A percentile compares a stretch with the other conserved stretches of the same genome.
Conservation (phyloP, 2,329 filamentous ascomycete species). For the Fusarium goolgardi region DNA sequence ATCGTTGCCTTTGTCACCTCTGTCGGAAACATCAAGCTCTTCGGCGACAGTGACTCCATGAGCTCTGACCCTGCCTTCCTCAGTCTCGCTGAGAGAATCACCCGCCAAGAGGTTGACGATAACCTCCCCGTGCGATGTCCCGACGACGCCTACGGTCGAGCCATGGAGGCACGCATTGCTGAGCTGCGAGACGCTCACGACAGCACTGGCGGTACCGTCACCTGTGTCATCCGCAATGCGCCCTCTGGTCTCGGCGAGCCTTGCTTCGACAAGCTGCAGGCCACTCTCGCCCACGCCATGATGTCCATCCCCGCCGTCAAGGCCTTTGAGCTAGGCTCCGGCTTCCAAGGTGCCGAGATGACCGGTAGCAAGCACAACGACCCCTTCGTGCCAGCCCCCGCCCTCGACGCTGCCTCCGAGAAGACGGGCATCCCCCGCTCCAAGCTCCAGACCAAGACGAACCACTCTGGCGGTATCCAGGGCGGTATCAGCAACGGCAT, state of each 20-base stretch:
- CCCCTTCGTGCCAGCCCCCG: slow-evolving; percentile 58
- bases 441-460: slow-evolving; percentile 80
- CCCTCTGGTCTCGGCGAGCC: slow-evolving; percentile 92
- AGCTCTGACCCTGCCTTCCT: slow-evolving; percentile 84
- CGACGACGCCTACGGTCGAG: slow-evolving; percentile 68
- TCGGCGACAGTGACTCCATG: slow-evolving; percentile 57
- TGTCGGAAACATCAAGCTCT: slow-evolving; percentile 70
- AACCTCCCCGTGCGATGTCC: slow-evolving; percentile 92
- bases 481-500: slow-evolving; percentile 95
- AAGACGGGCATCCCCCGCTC: slow-evolving; percentile 63
- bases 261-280: slow-evolving; percentile 95
- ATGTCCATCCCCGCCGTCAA: slow-evolving; percentile 94
- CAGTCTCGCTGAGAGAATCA: slow-evolving; percentile 70
- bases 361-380: slow-evolving; percentile 94
- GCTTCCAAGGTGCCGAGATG: slow-evolving; percentile 87
- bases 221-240: slow-evolving; percentile 88
- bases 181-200: slow-evolving; percentile 82
- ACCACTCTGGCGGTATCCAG: slow-evolving; percentile 95
- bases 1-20: slow-evolving; percentile 92
- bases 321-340: slow-evolving; percentile 94
- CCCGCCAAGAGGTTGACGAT: slow-evolving; percentile 75
- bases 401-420: slow-evolving; percentile 57
- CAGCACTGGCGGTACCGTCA: slow-evolving; percentile 94
- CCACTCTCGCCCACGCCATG: slow-evolving; percentile 91
- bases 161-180: slow-evolving; percentile 84